These are phyloP conservation scores for Aspergillus vadensis DNA, from an alignment of 2,329 filamentous ascomycete species.

Conservation along the genomic window DNA sequence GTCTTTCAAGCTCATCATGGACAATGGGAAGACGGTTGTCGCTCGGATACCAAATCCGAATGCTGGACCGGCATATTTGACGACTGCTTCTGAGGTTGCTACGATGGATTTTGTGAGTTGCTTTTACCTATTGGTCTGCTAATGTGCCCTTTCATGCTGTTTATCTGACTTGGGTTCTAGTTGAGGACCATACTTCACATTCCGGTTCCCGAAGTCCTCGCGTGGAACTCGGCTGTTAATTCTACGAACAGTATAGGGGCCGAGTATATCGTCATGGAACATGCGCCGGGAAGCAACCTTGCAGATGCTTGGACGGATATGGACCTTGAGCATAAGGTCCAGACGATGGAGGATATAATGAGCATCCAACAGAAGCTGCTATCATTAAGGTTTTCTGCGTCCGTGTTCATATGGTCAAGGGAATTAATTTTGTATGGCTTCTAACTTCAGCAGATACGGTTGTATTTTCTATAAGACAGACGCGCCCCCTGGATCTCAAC, in stretches of 20 bases:
- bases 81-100: slow-evolving; percentile 29
- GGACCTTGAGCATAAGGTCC: no score
- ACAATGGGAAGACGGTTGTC: slow-evolving; percentile 21
- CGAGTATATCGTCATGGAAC: slow-evolving; percentile 20
- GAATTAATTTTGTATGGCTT: no score
- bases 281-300: no score
- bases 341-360: no score
- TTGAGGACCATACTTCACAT: slow-evolving; percentile 2
- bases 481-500: no score
- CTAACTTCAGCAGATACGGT: no score
- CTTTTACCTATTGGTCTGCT: neutral
- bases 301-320: no score
- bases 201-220: slow-evolving; percentile 1
- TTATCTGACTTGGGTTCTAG: neutral
- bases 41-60: slow-evolving; percentile 27
- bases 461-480: no score
- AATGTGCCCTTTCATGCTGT: neutral
- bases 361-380: no score
- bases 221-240: neutral
- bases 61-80: slow-evolving; percentile 21
- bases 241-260: neutral
- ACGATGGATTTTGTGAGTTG: slow-evolving; percentile 19
- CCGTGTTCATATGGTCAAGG: no score
- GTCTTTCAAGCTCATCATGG: slow-evolving; percentile 17
- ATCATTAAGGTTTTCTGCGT: no score